phyloP scores from a whole-genome alignment of 495 filamentous ascomycete genomes.

The Penicillium lividum region DNA sequence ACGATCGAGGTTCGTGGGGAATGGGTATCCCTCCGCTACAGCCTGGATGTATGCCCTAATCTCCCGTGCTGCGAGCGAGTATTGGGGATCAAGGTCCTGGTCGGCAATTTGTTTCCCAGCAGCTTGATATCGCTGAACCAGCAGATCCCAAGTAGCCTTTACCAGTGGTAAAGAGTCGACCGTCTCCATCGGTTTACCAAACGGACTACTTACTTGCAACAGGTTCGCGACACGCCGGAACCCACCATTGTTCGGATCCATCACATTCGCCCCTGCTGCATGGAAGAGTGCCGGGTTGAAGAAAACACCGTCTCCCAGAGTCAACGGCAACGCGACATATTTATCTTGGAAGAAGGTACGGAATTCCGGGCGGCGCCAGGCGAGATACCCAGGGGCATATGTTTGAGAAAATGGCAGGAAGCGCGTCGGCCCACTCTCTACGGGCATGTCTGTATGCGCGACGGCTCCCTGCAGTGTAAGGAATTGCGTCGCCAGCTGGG shows the following conservation, averaged over 20 bases:
- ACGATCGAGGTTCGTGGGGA: constrained; percentile 57
- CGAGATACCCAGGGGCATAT: constrained; percentile 52
- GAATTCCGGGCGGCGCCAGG: constrained; percentile 50
- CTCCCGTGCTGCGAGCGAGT: constrained; percentile 12
- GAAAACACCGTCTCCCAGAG: constrained; percentile 53
- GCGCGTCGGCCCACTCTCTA: constrained; percentile 51
- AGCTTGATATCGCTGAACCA: constrained; percentile 31
- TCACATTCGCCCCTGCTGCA: constrained; percentile 55
- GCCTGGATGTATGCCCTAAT: constrained; percentile 40
- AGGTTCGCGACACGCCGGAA: constrained; percentile 53
- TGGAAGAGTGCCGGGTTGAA: constrained; percentile 60
- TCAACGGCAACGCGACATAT: constrained; percentile 48
- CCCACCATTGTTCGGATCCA: constrained; percentile 22
- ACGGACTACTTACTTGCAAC: constrained; percentile 54
- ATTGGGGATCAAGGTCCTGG: constrained; percentile 27
- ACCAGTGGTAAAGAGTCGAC: constrained; percentile 50
- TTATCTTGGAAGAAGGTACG: constrained; percentile 46
- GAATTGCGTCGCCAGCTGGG: constrained; percentile 48
- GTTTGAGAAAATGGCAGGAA: constrained; percentile 56
- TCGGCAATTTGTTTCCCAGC: constrained; percentile 34
- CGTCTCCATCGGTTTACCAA: constrained; percentile 61
- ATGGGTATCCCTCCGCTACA: constrained; percentile 56
- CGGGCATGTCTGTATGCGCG: constrained; percentile 57
- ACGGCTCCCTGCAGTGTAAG: constrained; percentile 60
- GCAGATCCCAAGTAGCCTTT: constrained; percentile 38